Percentiles rank a stretch among this genome's conserved stretches.
These are phyloP conservation scores for Cercospora sp. DNA, from an alignment of 2,329 filamentous ascomycete species.

Conservation along the genomic window DNA sequence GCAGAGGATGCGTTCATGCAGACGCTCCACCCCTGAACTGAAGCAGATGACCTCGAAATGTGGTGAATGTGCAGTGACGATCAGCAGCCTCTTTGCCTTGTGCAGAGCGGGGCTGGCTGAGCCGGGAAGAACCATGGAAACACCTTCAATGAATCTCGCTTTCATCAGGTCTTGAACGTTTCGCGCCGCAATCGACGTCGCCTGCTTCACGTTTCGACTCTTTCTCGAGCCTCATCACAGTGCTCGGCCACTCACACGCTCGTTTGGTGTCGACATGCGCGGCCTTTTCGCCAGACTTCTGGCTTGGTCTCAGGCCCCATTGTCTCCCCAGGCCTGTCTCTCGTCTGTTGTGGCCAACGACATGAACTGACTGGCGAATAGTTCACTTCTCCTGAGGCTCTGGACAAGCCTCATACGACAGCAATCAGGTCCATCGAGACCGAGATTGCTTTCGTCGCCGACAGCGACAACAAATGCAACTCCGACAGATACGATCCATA, in stretches of 20 bases:
- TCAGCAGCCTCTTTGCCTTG: not conserved
- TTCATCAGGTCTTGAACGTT: not conserved
- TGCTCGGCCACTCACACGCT: not conserved
- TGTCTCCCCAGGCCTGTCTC: not conserved
- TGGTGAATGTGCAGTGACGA: constrained; percentile 1
- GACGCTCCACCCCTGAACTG: not conserved
- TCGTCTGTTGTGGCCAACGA: not conserved
- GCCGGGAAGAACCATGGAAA: not conserved
- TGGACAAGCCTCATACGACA: not conserved
- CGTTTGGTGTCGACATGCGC: not conserved
- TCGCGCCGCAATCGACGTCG: not conserved
- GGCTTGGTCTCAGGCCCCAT: constrained; percentile 4
- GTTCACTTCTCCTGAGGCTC: not conserved
- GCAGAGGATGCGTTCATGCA: not conserved
- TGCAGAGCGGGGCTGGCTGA: constrained; percentile 1
- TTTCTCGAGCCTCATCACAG: not conserved
- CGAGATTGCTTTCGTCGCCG: constrained; percentile 10
- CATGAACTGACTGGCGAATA: not conserved
- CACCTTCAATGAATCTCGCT: not conserved
- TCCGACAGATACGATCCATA: constrained; percentile 32
- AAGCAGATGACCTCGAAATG: not conserved
- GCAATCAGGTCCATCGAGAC: not conserved
- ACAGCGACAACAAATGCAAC: constrained; percentile 12
- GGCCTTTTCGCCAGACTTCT: not conserved
- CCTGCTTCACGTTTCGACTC: not conserved